Evolutionary conservation across 495 filamentous ascomycete genomes (phyloP).

Genomic region (Penicillium lividum): DNA sequence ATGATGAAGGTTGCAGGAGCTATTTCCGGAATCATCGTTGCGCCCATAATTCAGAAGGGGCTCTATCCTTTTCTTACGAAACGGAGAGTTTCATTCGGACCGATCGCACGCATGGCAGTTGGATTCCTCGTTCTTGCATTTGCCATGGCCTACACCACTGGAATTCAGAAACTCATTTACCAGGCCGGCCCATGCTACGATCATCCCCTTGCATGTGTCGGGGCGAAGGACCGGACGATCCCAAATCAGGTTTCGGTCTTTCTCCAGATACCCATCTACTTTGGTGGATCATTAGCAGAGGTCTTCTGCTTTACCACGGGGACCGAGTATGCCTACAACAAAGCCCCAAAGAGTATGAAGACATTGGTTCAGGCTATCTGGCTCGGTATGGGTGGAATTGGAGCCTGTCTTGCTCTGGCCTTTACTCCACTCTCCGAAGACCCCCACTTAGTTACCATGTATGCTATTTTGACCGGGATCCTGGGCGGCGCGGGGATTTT

Average conservation of each 20-base stretch:
- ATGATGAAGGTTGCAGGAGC: conserved; percentile 11
- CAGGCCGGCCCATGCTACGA: conserved; percentile 51
- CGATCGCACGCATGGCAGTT: conserved; percentile 53
- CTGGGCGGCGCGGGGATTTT: conserved; percentile 7
- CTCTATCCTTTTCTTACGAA: conserved; percentile 47
- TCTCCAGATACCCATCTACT: conserved; percentile 57
- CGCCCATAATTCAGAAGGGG: conserved; percentile 47
- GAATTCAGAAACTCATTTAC: conserved; percentile 44
- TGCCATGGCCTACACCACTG: conserved; percentile 51
- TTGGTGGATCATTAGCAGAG: conserved; percentile 58
- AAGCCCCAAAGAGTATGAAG: conserved; percentile 36
- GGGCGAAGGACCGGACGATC: conserved; percentile 15
- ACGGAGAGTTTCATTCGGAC: conserved; percentile 40
- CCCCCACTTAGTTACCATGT: conserved; percentile 26
- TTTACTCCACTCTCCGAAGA: conserved; percentile 31
- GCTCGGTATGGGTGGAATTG: conserved; percentile 24
- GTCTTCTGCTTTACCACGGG: conserved; percentile 57
- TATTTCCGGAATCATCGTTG: conserved; percentile 40
- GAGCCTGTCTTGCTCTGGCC: conserved; percentile 27
- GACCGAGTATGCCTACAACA: conserved; percentile 46
- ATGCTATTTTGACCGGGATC: conserved; percentile 19
- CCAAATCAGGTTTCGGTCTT: conserved; percentile 51
- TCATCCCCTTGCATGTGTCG: conserved; percentile 41
- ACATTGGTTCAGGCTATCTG: conserved; percentile 31
- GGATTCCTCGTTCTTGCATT: conserved; percentile 46